These are phyloP conservation scores for Golubevia pallescens DNA, from an alignment of 1,284 basidiomycete species.

Conservation along the genomic window DNA sequence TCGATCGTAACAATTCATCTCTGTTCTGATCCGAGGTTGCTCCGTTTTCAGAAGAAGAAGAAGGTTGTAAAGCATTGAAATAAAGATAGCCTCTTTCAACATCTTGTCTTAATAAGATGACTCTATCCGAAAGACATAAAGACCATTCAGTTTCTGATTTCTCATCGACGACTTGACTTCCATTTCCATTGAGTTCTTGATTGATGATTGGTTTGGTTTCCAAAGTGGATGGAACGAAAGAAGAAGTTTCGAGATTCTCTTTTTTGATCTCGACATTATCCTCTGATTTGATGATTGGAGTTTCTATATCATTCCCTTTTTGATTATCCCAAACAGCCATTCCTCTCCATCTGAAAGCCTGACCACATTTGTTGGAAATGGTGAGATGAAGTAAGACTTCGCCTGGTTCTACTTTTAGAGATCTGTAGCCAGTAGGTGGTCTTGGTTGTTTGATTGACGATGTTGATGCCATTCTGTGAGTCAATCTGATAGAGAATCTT, in stretches of 20 bases:
- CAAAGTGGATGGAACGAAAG: not conserved
- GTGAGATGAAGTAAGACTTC: conserved; percentile 51
- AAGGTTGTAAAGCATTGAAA: conserved; percentile 33
- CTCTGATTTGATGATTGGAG: not conserved
- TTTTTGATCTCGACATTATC: not conserved
- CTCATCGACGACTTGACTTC: conserved; percentile 2
- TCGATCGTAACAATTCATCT: not conserved
- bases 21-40: not conserved
- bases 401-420: not conserved
- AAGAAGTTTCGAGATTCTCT: not conserved
- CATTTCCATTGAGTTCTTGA: not conserved
- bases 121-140: conserved; percentile 49
- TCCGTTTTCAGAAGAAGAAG: not conserved
- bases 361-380: conserved; percentile 58
- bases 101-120: conserved; percentile 58
- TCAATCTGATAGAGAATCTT: too few species aligned
- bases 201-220: not conserved
- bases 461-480: not conserved
- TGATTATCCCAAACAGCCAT: conserved; percentile 31
- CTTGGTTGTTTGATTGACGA: conserved; percentile 7
- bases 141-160: conserved; percentile 48
- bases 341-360: conserved; percentile 57
- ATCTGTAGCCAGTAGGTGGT: conserved; percentile 29
- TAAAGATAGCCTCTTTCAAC: conserved; percentile 36
- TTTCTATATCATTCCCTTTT: not conserved